These are phyloP conservation scores for Pisolithus marmoratus DNA, from an alignment of 768 basidiomycete genomes.

Conservation along the genomic window DNA sequence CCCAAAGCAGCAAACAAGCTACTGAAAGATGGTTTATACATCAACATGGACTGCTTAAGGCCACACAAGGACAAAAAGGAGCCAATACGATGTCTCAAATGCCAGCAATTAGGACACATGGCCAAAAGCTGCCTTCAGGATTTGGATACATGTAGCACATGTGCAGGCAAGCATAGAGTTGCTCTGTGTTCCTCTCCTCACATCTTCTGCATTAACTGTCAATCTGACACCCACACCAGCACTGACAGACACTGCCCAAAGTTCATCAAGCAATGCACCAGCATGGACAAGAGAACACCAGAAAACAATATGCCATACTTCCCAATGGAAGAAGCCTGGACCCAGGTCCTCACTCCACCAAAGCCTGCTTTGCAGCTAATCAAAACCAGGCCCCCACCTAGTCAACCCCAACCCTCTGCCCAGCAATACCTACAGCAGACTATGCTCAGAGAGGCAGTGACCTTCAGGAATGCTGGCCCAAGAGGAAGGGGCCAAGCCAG, in stretches of 20 bases:
- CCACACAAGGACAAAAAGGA: constrained; percentile 10
- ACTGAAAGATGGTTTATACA: constrained; percentile 14
- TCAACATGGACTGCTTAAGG: constrained; percentile 8
- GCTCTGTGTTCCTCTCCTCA: background rate
- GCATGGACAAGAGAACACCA: background rate
- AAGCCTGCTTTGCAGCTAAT: background rate
- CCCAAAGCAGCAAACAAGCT: constrained; percentile 18
- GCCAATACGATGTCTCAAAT: background rate
- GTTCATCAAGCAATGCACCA: background rate
- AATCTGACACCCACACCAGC: constrained; percentile 1
- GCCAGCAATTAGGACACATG: constrained; percentile 4
- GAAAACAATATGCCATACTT: constrained; percentile 15
- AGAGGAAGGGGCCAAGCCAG: too few species aligned
- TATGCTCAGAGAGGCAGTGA: too few species aligned
- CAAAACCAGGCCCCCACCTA: too few species aligned
- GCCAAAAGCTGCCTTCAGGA: background rate
- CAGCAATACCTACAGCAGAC: too few species aligned
- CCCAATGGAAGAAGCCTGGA: constrained; percentile 13
- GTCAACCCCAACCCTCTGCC: too few species aligned
- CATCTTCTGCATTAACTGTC: background rate
- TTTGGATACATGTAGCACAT: background rate
- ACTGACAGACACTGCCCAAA: constrained; percentile 6
- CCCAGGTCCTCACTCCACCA: constrained; percentile 2
- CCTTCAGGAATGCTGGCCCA: too few species aligned
- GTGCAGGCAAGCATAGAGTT: background rate